Percentiles rank a stretch among this genome's conserved stretches.
phyloP scores from a whole-genome alignment of 768 basidiomycete species.

The Suillus occidentalis region DNA sequence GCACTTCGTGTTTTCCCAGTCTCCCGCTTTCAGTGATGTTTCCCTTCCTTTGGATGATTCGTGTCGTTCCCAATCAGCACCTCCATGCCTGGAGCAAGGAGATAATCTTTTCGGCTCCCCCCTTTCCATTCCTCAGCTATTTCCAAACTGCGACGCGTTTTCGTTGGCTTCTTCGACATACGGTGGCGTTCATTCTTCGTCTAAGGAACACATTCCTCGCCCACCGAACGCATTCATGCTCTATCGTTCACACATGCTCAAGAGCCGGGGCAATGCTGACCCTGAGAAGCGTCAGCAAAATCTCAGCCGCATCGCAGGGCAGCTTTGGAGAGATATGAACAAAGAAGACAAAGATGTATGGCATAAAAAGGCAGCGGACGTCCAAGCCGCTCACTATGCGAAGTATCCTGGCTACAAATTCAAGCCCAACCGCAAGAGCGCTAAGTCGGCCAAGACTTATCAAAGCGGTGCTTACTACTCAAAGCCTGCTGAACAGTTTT shows the following conservation, averaged over 20 bases:
- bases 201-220: slow-evolving; percentile 39
- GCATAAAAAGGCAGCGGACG: slow-evolving; percentile 30
- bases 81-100: slow-evolving; percentile 8
- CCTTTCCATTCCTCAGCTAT: slow-evolving; percentile 1
- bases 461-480: slow-evolving; percentile 20
- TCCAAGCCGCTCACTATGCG: slow-evolving; percentile 27
- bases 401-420: slow-evolving; percentile 32
- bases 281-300: slow-evolving; percentile 56
- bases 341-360: slow-evolving; percentile 36
- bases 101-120: neutral
- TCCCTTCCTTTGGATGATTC: slow-evolving; percentile 1
- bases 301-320: slow-evolving; percentile 51
- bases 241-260: slow-evolving; percentile 52
- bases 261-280: slow-evolving; percentile 41
- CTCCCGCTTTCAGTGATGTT: slow-evolving; percentile 2
- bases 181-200: neutral
- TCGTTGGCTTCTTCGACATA: neutral
- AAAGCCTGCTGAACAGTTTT: slow-evolving; percentile 33
- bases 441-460: slow-evolving; percentile 18
- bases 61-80: slow-evolving; percentile 14
- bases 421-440: slow-evolving; percentile 25
- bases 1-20: neutral
- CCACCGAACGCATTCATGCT: slow-evolving; percentile 61
- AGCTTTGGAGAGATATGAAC: slow-evolving; percentile 50
- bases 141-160: neutral